phyloP scores from a whole-genome alignment of 768 basidiomycete species.

The Leccinum aurantiacum region DNA sequence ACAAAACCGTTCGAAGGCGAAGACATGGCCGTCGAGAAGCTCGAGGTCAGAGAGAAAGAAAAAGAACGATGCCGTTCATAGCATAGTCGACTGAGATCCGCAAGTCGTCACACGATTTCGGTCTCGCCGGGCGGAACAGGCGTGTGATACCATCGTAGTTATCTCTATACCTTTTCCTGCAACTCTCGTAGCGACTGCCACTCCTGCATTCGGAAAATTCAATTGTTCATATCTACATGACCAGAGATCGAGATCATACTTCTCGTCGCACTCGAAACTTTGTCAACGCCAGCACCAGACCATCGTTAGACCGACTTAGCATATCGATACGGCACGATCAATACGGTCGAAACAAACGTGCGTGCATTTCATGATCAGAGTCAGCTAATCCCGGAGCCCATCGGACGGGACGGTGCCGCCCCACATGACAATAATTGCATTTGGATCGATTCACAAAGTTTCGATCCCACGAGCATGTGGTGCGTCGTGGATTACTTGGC shows the following conservation, averaged over 20 bases:
- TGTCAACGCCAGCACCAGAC: not conserved
- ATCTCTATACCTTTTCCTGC: not conserved
- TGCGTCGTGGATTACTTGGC: not conserved
- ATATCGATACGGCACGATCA: not conserved
- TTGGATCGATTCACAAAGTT: conserved; percentile 4
- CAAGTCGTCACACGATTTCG: conserved; percentile 14
- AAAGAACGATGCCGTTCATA: conserved; percentile 4
- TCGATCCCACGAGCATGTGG: conserved; percentile 2
- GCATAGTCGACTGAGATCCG: conserved; percentile 2
- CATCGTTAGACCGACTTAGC: too few species aligned
- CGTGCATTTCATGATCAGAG: not conserved
- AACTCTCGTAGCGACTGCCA: not conserved
- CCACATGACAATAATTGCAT: conserved; percentile 31
- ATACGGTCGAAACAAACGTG: conserved; percentile 1
- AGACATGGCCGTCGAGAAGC: conserved; percentile 21
- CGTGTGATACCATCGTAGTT: not conserved
- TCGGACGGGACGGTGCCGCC: conserved; percentile 36
- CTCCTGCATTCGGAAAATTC: not conserved
- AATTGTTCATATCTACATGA: not conserved
- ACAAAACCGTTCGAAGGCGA: conserved; percentile 58
- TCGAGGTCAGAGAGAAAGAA: conserved; percentile 2
- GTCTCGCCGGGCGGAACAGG: not conserved
- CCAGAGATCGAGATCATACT: not conserved
- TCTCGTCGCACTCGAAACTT: not conserved
- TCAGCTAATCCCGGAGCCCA: conserved; percentile 13